A percentile compares a stretch with the other conserved stretches of the same genome.
Evolutionary conservation across 129 eudicot genomes (phyloP).

Genomic region (Centaurea solstitialis): DNA sequence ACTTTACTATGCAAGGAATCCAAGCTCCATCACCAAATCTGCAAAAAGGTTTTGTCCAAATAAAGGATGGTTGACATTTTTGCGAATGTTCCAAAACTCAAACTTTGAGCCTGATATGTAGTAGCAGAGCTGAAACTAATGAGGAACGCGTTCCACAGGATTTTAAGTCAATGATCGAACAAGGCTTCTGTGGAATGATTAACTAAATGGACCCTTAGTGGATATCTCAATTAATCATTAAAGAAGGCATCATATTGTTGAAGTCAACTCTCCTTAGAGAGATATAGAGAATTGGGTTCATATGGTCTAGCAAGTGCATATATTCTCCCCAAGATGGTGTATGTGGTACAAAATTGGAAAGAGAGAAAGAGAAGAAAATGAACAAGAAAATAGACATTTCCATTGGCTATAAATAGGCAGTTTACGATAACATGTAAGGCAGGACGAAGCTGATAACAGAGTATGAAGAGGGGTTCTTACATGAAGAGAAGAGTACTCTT

Average conservation of each 20-base stretch:
- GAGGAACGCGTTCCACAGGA: neutral
- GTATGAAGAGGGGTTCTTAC: neutral
- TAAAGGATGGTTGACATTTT: neutral
- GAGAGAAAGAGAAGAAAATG: neutral
- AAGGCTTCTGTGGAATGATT: neutral
- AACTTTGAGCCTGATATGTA: neutral
- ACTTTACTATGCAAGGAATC: constrained; percentile 6
- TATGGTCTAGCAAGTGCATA: neutral
- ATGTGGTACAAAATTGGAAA: neutral
- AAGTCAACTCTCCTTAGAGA: neutral
- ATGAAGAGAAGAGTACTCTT: neutral
- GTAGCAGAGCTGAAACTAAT: constrained; percentile 1
- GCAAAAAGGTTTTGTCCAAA: constrained; percentile 7
- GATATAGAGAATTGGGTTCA: neutral
- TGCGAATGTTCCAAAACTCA: neutral
- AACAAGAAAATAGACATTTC: neutral
- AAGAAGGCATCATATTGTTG: neutral
- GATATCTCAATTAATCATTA: neutral
- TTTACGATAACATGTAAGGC: neutral
- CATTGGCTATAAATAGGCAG: neutral
- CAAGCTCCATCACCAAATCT: neutral
- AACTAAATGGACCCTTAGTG: neutral
- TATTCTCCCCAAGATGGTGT: neutral
- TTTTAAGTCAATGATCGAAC: neutral
- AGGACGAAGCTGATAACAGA: neutral